A percentile compares a stretch with the other conserved stretches of the same genome.
phyloP scores from a whole-genome alignment of 176 grass and related monocot species.

The Themeda triandra region DNA sequence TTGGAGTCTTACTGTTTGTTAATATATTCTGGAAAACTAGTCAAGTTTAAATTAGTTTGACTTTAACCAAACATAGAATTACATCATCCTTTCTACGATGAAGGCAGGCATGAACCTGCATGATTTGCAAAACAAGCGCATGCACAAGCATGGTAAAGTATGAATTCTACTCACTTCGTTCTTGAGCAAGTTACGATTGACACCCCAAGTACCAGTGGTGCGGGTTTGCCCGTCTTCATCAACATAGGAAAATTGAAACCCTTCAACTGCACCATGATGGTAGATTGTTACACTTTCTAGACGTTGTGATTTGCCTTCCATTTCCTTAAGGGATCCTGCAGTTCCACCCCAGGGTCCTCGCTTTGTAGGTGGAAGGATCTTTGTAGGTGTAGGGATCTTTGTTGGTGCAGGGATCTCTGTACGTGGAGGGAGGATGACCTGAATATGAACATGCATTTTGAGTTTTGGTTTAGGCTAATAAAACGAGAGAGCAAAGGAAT shows the following conservation, averaged over 20 bases:
- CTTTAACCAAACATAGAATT: neutral
- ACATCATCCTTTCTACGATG: neutral
- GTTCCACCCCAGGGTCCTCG: neutral
- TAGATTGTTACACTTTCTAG: slow-evolving; percentile 8
- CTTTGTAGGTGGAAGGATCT: neutral
- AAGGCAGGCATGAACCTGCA: neutral
- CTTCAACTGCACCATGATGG: neutral
- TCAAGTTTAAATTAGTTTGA: too few species aligned
- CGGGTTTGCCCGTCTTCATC: neutral
- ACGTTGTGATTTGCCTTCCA: slow-evolving; percentile 8
- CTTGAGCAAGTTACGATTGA: too few species aligned
- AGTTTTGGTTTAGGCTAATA: neutral
- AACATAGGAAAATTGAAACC: neutral
- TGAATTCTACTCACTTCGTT: neutral
- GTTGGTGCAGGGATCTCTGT: too few species aligned
- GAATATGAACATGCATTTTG: neutral
- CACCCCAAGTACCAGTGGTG: neutral
- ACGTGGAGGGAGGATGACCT: neutral
- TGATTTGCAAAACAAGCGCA: neutral
- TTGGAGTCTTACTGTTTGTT: neutral
- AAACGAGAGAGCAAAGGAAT: neutral
- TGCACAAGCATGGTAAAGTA: neutral
- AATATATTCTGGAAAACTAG: neutral
- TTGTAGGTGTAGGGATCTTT: too few species aligned
- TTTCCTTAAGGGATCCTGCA: neutral